Base-by-base conservation (phyloP, 306 rosid species). In the Pyrus pyrifolia region DNA sequence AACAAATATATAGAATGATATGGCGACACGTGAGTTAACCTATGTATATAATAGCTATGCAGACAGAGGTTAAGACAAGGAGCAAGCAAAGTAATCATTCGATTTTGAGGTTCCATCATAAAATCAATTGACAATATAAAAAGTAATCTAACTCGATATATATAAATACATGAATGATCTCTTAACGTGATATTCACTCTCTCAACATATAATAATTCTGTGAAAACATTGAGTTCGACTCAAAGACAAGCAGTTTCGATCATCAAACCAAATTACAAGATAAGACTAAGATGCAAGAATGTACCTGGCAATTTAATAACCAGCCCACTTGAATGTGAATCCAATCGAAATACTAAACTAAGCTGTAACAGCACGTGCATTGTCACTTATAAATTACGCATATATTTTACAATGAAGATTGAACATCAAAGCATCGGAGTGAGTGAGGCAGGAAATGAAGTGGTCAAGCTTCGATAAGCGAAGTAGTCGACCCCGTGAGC, bases 401-500 rank as follows among this genome's bases (percentile, higher is more conserved):
- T 42, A 42, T 42, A 42, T 49, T 49, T 49, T 49, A 15, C 21
- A 17, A 14, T 49, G 21, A 49, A 49, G 22, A 14, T 11, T 14
- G 57, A 17, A 68, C 19, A 17, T 11, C 31, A 46, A 59, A 29
- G 70, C 80, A 71, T 79, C 22, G 67, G 74, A 66, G 67, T 67
- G 73, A 71, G 78, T 14, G 29, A 63, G 8, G 17, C 2, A 22
- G 38, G 59, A 51, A 62, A 51, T 11, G 3, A 63, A 33, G 42
- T 29, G 81, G 75, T 70, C 77, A 29, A 67, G 77, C 81, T 76
- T 76, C 81, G 77, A 58, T 66, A 75, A 61, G 21, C 19, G 75
- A 44, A 66, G 78, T 75, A 66, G 78, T 79, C 86, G 40, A 76
- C 71, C 78, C 83, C 79, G 85, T 73, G 85, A 78, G 21, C 70